Base-by-base conservation (phyloP, 495 filamentous ascomycete species). In the Xylaria grammica region DNA sequence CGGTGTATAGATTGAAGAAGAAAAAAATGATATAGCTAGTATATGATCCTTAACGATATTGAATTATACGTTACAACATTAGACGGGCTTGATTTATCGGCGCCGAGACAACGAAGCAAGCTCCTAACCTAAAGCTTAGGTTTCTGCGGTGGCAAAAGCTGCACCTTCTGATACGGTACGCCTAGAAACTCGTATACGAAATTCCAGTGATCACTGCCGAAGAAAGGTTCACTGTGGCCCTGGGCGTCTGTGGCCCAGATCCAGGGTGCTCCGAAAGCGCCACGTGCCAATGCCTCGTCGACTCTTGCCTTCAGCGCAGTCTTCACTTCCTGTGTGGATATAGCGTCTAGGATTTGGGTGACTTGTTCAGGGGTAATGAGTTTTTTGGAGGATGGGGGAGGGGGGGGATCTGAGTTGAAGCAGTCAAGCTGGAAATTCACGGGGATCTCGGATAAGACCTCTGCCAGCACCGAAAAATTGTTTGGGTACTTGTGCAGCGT, bases 251-350 rank as follows among this genome's bases (percentile, higher is more conserved):
- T 77, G n/a, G 87, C 90, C 83, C 86, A 89, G 62, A 91, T 79
- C 89, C 90, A 94, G 0, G 91, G 91, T 56, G 86, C 86, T 0
- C 91, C 91, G 74, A 90, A 93, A 1, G 90, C 90, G 0, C 91
- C 91, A 19, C 69, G 74, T 44, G 87, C 81, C 11, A 92, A 67
- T 6, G 81, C 86, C 65, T 82, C 79, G 62, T 84, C 74, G 32
- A 90, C 93, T 32, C 84, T 83, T 3, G 73, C 78, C 53, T 79
- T 81, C 53, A 93, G 71, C 29, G 71, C 74, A 29, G 85, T 75
- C 77, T 94, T 94, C 64, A 83, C 81, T 67, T 87, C 76, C 0
- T 78, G 73, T 24, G 68, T 74, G 8, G 60, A 72, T 0, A 84
- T 83, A 0, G 78, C 82, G 1, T 63, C 67, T 8, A 91, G 32